phyloP scores from a whole-genome alignment of 208 protist genomes.

The Trypanosoma platydactyli region DNA sequence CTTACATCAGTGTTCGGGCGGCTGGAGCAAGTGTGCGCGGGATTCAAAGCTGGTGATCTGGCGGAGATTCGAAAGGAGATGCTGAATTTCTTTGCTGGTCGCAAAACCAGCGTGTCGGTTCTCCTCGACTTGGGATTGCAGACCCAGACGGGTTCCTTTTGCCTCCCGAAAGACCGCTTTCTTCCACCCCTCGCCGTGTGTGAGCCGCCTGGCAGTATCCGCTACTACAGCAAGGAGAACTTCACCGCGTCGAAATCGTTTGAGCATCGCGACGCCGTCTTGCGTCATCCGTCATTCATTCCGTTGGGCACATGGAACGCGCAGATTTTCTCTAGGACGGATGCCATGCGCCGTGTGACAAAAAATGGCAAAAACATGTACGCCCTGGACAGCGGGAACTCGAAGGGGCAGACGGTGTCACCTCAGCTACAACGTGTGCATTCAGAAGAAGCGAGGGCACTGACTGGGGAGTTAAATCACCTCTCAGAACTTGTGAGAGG shows the following conservation, averaged over 20 bases:
- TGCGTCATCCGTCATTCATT: conserved; percentile 37
- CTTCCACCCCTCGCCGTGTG: conserved; percentile 45
- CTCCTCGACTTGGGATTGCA: conserved; percentile 83
- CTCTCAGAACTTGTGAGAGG: conserved; percentile 49
- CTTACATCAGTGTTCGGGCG: conserved; percentile 27
- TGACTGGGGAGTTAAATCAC: conserved; percentile 50
- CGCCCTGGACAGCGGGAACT: neutral
- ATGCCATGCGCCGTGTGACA: conserved; percentile 37
- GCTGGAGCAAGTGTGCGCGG: conserved; percentile 30
- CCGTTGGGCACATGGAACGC: conserved; percentile 48
- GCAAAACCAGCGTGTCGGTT: conserved; percentile 76
- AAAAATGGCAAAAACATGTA: conserved; percentile 69
- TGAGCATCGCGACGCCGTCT: conserved; percentile 47
- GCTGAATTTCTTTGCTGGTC: conserved; percentile 69
- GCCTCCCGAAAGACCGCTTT: conserved; percentile 33
- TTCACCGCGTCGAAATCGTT: conserved; percentile 25
- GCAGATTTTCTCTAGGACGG: neutral
- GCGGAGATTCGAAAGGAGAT: conserved; percentile 62
- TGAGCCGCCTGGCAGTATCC: conserved; percentile 60
- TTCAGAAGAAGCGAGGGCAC: conserved; percentile 25
- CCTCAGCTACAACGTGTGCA: neutral
- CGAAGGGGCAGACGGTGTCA: neutral
- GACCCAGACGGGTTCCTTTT: conserved; percentile 61
- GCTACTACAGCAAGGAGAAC: conserved; percentile 29
- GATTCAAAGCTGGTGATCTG: conserved; percentile 47